phyloP scores from a whole-genome alignment of 768 basidiomycete genomes.

The Termitomyces sp. region DNA sequence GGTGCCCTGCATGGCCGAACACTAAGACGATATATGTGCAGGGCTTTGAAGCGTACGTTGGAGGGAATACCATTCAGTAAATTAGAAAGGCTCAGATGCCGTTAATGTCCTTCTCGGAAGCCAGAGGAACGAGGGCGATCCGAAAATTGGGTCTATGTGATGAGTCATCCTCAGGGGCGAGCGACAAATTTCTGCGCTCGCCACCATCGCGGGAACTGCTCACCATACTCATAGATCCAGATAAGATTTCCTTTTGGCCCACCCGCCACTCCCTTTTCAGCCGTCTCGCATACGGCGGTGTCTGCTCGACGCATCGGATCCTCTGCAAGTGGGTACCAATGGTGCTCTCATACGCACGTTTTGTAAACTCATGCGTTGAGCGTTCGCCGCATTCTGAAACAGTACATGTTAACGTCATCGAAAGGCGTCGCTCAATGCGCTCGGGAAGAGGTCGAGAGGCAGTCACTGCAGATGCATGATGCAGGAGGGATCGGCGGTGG shows the following conservation, averaged over 20 bases:
- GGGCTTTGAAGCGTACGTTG: conserved; percentile 35
- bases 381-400: conserved; percentile 65
- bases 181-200: too few relatives aligned
- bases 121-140: too few relatives aligned
- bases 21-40: conserved; percentile 50
- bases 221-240: too few relatives aligned
- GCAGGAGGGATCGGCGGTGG: not conserved
- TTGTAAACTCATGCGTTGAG: conserved; percentile 85
- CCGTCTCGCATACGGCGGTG: too few relatives aligned
- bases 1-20: conserved; percentile 39
- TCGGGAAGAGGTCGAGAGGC: conserved; percentile 31
- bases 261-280: too few relatives aligned
- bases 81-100: conserved; percentile 8
- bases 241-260: too few relatives aligned
- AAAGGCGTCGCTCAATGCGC: conserved; percentile 54
- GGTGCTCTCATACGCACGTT: conserved; percentile 62
- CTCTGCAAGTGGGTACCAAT: too few relatives aligned
- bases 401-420: conserved; percentile 85
- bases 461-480: conserved; percentile 9
- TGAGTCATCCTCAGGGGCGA: too few relatives aligned
- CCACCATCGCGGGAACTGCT: too few relatives aligned
- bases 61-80: conserved; percentile 15
- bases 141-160: too few relatives aligned
- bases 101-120: too few relatives aligned
- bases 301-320: too few relatives aligned